Conservation (phyloP, 805 yeast species). For the Zygoascus ofunaensis region DNA sequence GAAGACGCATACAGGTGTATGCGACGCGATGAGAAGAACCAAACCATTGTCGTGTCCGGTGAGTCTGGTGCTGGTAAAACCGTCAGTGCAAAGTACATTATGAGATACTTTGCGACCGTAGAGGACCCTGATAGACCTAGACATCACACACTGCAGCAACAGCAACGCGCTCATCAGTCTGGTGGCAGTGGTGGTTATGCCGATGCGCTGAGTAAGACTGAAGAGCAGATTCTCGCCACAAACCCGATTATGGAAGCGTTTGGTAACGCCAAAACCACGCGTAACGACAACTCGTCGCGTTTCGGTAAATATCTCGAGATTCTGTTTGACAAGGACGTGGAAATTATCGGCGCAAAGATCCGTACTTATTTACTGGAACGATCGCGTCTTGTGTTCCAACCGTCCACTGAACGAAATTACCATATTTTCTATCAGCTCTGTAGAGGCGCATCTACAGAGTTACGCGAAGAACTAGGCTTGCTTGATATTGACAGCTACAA, state of each 20-base stretch:
- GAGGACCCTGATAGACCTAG: constrained; percentile 41
- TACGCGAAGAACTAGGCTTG: constrained; percentile 51
- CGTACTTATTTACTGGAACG: constrained; percentile 90
- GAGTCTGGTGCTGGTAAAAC: constrained; percentile 99
- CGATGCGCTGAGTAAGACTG: constrained; percentile 78
- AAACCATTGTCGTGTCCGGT: constrained; percentile 94
- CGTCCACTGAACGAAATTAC: constrained; percentile 56
- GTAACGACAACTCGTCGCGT: constrained; percentile 96
- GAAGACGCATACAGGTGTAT: constrained; percentile 95
- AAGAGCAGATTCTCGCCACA: constrained; percentile 89
- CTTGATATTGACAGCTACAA: constrained; percentile 57
- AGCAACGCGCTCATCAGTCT: constrained; percentile 1
- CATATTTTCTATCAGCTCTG: constrained; percentile 55
- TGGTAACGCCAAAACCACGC: constrained; percentile 95
- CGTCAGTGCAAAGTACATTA: constrained; percentile 90
- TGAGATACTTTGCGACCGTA: constrained; percentile 95
- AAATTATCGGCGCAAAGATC: constrained; percentile 89
- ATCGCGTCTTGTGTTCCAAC: constrained; percentile 90
- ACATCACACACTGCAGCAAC: constrained; percentile 6
- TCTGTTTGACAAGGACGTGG: constrained; percentile 61
- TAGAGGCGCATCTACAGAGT: constrained; percentile 47
- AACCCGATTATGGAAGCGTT: constrained; percentile 97
- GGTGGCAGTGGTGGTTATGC: constrained; percentile 18
- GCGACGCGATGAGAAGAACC: constrained; percentile 78
- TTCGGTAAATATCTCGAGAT: constrained; percentile 95